Percentiles rank a stretch among this genome's conserved stretches.
These are phyloP conservation scores for Herpetomonas samuelpessoai DNA, from an alignment of 208 protist species.

Conservation along the genomic window DNA sequence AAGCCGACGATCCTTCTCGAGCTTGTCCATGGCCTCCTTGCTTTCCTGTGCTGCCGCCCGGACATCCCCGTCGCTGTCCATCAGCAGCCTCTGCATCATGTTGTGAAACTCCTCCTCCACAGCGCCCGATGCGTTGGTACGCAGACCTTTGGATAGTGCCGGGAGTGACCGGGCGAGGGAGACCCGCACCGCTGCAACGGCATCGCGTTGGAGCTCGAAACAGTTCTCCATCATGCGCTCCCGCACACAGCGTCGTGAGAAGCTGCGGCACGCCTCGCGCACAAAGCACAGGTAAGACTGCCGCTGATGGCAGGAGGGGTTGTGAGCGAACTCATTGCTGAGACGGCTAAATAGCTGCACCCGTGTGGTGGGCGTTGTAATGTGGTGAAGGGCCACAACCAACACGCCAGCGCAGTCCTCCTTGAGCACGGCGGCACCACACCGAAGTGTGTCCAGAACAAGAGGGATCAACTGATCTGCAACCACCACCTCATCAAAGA, in stretches of 20 bases:
- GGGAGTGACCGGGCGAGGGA: constrained; percentile 53
- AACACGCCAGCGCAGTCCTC: constrained; percentile 58
- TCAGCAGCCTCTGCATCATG: constrained; percentile 68
- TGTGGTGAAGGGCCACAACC: constrained; percentile 35
- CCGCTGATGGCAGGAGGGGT: constrained; percentile 63
- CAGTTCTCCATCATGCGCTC: constrained; percentile 80
- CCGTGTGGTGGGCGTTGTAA: constrained; percentile 37
- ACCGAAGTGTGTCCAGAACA: constrained; percentile 53
- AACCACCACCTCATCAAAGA: constrained; percentile 51
- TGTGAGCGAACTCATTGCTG: constrained; percentile 80
- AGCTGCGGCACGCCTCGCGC: constrained; percentile 43
- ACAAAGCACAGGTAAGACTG: constrained; percentile 70
- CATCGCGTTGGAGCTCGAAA: constrained; percentile 78
- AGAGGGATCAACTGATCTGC: constrained; percentile 66
- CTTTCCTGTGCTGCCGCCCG: constrained; percentile 31
- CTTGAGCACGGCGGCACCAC: constrained; percentile 60
- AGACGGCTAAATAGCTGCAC: constrained; percentile 82
- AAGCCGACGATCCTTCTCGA: constrained; percentile 25
- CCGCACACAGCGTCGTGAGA: constrained; percentile 78
- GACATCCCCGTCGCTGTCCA: constrained; percentile 73
- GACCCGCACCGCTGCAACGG: constrained; percentile 67
- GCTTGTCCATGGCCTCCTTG: constrained; percentile 28
- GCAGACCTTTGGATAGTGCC: constrained; percentile 44
- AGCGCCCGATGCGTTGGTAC: constrained; percentile 23
- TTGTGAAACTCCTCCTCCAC: constrained; percentile 70